Evolutionary conservation across 352 stramenopile genomes (phyloP), one percentile per base, ranked within the genome.

Genomic region (Globisporangium carolinianum): DNA sequence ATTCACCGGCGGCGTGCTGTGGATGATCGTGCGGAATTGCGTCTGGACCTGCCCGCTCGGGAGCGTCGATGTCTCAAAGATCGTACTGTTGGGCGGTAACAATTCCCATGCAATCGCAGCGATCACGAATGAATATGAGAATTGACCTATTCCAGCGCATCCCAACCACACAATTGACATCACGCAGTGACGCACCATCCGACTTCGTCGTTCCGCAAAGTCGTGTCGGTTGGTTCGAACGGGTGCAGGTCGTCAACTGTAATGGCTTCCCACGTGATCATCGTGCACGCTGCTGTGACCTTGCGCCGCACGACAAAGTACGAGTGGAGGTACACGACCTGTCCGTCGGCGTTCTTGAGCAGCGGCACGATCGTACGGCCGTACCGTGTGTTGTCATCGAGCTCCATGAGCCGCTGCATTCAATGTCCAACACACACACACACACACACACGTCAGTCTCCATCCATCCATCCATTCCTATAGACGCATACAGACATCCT

Each of bases 341-440:
- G 65, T 32, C 79, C 82, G 52, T 83, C 67, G 45, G 71, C 71
- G 48, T 84, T 79, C 54, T 84, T 80, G 6, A 92, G 62, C 60
- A 92, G 53, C 24, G 82, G 82, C 32, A 76, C 73, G 50, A 90
- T 87, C 49, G 79, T 90, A 45, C 82, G 76, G 17, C 82, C 82
- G 64, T 92, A 92, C 2, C 82, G 78, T 39, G 82, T 92, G 60
- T 90, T 84, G 11, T 75, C 64, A 46, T 92, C 79, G 47, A 92
- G 57, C 60, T 92, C 81, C 79, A 90, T 87, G 36, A 92, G 68
- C 12, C 78, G 75, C 59, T 76, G 46, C 36, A n/a, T 17, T 32
- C 24, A 32, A 32, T 32, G 24, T 32, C 24, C 24, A 32, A 53
- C 37, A 36, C 24, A 55, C 17, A 46, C 0, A 36, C 24, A 55